Percentiles rank a stretch among this genome's conserved stretches.
Evolutionary conservation across 805 yeast genomes (phyloP).

Genomic region (Ogataea paradorogensis): DNA sequence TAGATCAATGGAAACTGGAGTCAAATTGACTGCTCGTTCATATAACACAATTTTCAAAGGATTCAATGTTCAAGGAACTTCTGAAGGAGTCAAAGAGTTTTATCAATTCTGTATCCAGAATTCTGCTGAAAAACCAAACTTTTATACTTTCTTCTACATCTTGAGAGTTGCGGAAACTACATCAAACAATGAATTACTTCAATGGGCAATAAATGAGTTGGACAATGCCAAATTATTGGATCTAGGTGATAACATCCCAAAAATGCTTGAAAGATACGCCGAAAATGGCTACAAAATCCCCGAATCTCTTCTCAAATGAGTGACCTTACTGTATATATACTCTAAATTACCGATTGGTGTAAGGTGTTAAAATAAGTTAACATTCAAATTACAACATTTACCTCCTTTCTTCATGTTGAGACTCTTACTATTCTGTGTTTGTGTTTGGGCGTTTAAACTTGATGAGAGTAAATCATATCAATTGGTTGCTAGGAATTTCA

Average conservation of each 20-base stretch:
- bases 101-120: conserved; percentile 34
- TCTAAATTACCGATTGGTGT: no score
- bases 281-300: background rate
- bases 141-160: conserved; percentile 48
- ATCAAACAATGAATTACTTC: conserved; percentile 33
- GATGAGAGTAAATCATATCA: background rate
- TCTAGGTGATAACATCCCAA: conserved; percentile 42
- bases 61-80: conserved; percentile 38
- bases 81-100: conserved; percentile 39
- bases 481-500: background rate
- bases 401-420: no score
- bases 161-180: conserved; percentile 37
- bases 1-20: conserved; percentile 33
- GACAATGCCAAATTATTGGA: conserved; percentile 27
- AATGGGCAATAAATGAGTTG: conserved; percentile 40
- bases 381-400: no score
- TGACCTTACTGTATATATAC: background rate
- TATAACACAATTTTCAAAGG: conserved; percentile 49
- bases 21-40: conserved; percentile 36
- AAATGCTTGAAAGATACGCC: conserved; percentile 22
- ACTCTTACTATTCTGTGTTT: no score
- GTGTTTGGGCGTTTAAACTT: background rate
- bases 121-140: conserved; percentile 39
- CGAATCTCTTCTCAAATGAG: background rate
- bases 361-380: no score